phyloP scores from a whole-genome alignment of 495 filamentous ascomycete species.

The Halenospora varia region DNA sequence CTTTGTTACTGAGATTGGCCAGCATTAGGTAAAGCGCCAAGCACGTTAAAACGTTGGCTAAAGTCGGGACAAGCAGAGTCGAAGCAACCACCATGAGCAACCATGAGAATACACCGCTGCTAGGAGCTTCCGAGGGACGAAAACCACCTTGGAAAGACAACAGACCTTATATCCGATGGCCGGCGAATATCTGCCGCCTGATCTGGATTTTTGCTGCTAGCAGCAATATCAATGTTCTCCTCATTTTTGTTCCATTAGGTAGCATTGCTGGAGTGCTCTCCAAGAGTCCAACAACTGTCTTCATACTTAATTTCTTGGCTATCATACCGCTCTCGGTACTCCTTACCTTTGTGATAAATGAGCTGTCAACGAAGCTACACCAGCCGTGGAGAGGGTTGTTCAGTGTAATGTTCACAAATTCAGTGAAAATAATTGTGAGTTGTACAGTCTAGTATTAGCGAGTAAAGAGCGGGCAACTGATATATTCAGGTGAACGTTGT shows the following conservation, averaged over 20 bases:
- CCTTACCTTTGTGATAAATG: slow-evolving; percentile 86
- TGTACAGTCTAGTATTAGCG: background rate
- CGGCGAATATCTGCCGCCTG: no score
- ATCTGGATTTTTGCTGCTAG: no score
- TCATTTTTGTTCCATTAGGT: slow-evolving; percentile 74
- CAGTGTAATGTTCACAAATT: slow-evolving; percentile 97
- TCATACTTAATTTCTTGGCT: slow-evolving; percentile 85
- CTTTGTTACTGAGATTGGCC: no score
- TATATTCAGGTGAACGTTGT: slow-evolving; percentile 21
- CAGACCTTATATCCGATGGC: no score
- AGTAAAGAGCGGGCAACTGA: background rate
- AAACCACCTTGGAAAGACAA: no score
- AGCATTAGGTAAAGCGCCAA: no score
- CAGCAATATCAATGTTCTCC: slow-evolving; percentile 1
- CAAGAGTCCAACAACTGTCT: slow-evolving; percentile 70
- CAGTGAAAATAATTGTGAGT: slow-evolving; percentile 90
- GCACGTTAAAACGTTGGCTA: no score
- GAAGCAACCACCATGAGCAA: no score
- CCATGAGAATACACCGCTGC: no score
- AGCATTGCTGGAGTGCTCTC: slow-evolving; percentile 64
- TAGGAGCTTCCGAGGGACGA: no score
- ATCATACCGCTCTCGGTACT: slow-evolving; percentile 89
- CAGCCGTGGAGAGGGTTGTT: slow-evolving; percentile 79
- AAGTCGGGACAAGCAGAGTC: no score
- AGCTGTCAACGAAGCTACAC: slow-evolving; percentile 91